A percentile compares a stretch with the other conserved stretches of the same genome.
Conservation (phyloP, 2,329 filamentous ascomycete species). For the Penicillium sp. region DNA sequence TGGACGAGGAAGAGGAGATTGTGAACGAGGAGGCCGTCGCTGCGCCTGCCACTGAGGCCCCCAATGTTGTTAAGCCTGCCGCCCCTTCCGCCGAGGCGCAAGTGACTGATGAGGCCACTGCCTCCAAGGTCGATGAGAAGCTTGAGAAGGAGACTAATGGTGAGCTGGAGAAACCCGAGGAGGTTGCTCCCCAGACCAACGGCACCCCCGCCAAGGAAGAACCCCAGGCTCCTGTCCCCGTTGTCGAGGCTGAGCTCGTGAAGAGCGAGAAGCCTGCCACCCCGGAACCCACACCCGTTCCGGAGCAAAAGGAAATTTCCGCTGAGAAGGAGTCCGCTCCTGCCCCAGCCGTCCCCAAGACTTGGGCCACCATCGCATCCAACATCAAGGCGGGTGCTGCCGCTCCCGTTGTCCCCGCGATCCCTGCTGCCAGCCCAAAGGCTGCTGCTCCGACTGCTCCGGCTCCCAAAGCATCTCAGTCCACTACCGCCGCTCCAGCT, state of each 20-base stretch:
- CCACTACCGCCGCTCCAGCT: slow-evolving; percentile 38
- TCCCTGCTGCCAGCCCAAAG: slow-evolving; percentile 31
- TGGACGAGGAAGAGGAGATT: slow-evolving; percentile 67
- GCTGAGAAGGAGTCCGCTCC: slow-evolving; percentile 52
- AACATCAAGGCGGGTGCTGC: slow-evolving; percentile 39
- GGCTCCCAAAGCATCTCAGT: slow-evolving; percentile 33
- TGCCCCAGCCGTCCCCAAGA: slow-evolving; percentile 54
- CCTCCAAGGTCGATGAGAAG: slow-evolving; percentile 67
- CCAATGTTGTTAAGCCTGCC: slow-evolving; percentile 33
- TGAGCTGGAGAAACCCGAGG: slow-evolving; percentile 34
- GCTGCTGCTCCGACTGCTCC: slow-evolving; percentile 33
- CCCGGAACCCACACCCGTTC: slow-evolving; percentile 57
- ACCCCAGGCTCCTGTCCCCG: slow-evolving; percentile 23
- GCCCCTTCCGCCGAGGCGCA: slow-evolving; percentile 22
- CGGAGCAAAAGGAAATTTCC: slow-evolving; percentile 43
- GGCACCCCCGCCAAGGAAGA: slow-evolving; percentile 26
- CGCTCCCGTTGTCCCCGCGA: slow-evolving; percentile 14
- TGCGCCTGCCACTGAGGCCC: slow-evolving; percentile 44
- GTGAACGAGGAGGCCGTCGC: slow-evolving; percentile 43
- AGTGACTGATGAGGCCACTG: slow-evolving; percentile 45
- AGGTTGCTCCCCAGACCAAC: slow-evolving; percentile 38
- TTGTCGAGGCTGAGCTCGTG: slow-evolving; percentile 41
- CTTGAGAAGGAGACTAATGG: slow-evolving; percentile 62
- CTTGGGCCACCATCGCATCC: slow-evolving; percentile 62
- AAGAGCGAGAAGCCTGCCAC: slow-evolving; percentile 64